Evolutionary conservation across 345 rosid genomes (phyloP).

Genomic region (Capsella bursapastoris): DNA sequence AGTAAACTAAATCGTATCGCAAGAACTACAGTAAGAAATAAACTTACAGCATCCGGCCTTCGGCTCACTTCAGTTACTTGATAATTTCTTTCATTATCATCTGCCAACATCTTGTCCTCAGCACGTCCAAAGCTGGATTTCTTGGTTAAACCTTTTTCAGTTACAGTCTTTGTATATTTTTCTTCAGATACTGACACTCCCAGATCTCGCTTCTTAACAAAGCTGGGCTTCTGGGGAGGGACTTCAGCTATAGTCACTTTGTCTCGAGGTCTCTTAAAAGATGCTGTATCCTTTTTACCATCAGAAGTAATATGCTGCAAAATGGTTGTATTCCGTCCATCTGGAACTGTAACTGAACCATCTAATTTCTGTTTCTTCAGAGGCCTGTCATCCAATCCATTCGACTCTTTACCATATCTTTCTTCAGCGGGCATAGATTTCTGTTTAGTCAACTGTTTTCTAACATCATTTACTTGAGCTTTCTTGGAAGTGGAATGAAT

Average conservation of each 20-base stretch:
- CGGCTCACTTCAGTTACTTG: constrained; percentile 51
- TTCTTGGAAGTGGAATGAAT: constrained; percentile 15
- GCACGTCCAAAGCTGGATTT: constrained; percentile 45
- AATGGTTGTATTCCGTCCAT: constrained; percentile 43
- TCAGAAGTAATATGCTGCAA: constrained; percentile 29
- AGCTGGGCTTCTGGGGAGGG: constrained; percentile 28
- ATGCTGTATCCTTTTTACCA: constrained; percentile 22
- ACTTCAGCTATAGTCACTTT: constrained; percentile 22
- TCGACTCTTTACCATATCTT: constrained; percentile 39
- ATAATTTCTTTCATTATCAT: constrained; percentile 39
- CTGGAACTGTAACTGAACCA: constrained; percentile 34
- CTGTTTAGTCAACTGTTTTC: constrained; percentile 34
- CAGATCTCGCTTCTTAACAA: constrained; percentile 29
- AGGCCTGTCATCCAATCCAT: constrained; percentile 51
- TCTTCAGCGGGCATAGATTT: constrained; percentile 38
- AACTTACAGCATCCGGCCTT: constrained; percentile 71
- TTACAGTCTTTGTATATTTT: constrained; percentile 36
- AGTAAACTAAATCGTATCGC: constrained; percentile 3
- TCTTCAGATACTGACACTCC: constrained; percentile 34
- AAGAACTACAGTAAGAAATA: not conserved
- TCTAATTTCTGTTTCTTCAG: constrained; percentile 60
- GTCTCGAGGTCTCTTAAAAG: constrained; percentile 36
- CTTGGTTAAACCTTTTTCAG: constrained; percentile 42
- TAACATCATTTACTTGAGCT: constrained; percentile 24
- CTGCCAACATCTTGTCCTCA: constrained; percentile 43